A percentile compares a stretch with the other conserved stretches of the same genome.
These are phyloP conservation scores for Citrus inodora DNA, from an alignment of 345 rosid genomes.

Conservation along the genomic window DNA sequence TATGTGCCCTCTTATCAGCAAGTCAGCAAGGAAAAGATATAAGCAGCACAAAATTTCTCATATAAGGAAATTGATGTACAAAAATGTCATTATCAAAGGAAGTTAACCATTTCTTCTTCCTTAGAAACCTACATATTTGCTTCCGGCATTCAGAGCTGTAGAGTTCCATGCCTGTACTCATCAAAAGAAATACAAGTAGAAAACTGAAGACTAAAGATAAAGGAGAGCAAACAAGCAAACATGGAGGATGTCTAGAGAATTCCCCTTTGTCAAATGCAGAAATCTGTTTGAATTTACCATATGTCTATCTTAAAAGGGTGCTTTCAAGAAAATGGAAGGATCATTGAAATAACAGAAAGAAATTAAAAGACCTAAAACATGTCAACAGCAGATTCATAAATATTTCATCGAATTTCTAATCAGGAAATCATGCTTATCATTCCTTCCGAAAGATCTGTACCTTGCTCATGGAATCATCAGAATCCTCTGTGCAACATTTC, in stretches of 20 bases:
- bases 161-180: neutral
- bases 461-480: conserved; percentile 87
- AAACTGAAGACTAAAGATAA: neutral
- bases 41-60: neutral
- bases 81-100: neutral
- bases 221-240: neutral
- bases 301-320: neutral
- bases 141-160: neutral
- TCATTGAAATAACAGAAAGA: neutral
- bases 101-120: neutral
- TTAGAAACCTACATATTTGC: neutral
- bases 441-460: conserved; percentile 30
- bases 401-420: neutral
- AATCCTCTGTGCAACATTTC: conserved; percentile 94
- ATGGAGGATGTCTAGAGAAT: neutral
- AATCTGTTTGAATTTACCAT: neutral
- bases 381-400: neutral
- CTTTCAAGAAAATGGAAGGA: neutral
- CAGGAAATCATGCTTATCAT: neutral
- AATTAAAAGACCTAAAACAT: neutral
- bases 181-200: neutral
- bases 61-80: neutral
- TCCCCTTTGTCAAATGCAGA: neutral
- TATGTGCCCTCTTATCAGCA: neutral
- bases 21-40: neutral